Evolutionary conservation across 768 basidiomycete species (phyloP).

Genomic region (Lepiota venenata): DNA sequence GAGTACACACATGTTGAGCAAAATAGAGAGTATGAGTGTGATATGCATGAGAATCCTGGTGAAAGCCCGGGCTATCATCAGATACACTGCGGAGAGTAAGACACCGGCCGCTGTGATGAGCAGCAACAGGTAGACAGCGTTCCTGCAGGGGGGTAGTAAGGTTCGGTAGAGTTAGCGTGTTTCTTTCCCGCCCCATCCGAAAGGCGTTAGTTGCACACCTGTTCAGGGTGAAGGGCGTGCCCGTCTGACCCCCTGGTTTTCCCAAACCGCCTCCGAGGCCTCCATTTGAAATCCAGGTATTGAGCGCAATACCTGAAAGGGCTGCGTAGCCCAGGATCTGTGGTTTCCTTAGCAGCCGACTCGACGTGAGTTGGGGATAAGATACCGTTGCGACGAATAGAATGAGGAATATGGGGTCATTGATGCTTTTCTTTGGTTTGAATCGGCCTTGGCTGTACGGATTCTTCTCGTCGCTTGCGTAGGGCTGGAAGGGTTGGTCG

Average conservation of each 20-base stretch:
- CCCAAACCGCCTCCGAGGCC: slow-evolving; percentile 76
- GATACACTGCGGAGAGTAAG: slow-evolving; percentile 60
- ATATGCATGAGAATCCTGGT: slow-evolving; percentile 77
- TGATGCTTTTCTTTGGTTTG: slow-evolving; percentile 63
- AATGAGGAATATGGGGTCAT: slow-evolving; percentile 69
- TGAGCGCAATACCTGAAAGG: slow-evolving; percentile 61
- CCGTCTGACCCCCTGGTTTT: slow-evolving; percentile 50
- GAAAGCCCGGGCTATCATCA: slow-evolving; percentile 69
- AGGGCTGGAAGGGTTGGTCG: slow-evolving; percentile 16
- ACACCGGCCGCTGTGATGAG: slow-evolving; percentile 69
- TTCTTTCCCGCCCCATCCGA: not conserved
- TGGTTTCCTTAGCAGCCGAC: not conserved
- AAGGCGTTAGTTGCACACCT: slow-evolving; percentile 34
- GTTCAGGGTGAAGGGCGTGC: slow-evolving; percentile 62
- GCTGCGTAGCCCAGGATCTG: slow-evolving; percentile 69
- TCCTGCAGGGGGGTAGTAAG: too few species aligned
- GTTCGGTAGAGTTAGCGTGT: not conserved
- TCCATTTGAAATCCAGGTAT: slow-evolving; percentile 56
- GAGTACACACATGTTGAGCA: slow-evolving; percentile 56
- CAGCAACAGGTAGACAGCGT: slow-evolving; percentile 74
- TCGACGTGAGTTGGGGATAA: not conserved
- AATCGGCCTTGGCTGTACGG: slow-evolving; percentile 64
- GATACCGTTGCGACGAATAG: slow-evolving; percentile 69
- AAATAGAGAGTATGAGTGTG: slow-evolving; percentile 60
- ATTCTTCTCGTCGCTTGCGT: slow-evolving; percentile 35